These are phyloP conservation scores for Linum tenue DNA, from an alignment of 345 rosid species.

Conservation along the genomic window DNA sequence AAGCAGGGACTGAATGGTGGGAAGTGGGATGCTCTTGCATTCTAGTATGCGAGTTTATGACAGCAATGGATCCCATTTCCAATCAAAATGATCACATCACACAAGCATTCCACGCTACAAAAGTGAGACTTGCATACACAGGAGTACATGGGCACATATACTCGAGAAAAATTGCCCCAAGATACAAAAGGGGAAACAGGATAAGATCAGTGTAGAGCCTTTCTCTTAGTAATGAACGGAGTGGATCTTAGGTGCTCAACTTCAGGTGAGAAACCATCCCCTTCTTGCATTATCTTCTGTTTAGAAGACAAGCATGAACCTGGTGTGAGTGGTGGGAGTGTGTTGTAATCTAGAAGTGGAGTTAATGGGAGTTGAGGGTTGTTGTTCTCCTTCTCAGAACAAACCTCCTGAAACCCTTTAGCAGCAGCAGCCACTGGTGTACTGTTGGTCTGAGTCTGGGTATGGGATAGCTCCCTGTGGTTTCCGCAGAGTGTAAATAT, in stretches of 20 bases:
- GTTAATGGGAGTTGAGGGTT: constrained; percentile 25
- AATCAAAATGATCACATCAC: too few species aligned
- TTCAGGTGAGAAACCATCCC: constrained; percentile 36
- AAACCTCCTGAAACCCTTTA: constrained; percentile 10
- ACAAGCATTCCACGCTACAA: constrained; percentile 1
- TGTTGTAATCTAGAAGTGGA: constrained; percentile 51
- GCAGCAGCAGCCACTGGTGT: not conserved
- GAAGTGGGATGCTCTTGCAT: too few species aligned
- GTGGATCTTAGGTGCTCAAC: constrained; percentile 44
- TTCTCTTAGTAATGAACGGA: constrained; percentile 44
- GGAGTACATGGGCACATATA: constrained; percentile 13
- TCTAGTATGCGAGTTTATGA: too few species aligned
- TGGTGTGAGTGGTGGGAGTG: constrained; percentile 25
- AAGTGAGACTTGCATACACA: not conserved
- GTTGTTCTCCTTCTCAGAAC: constrained; percentile 42
- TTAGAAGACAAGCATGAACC: constrained; percentile 18
- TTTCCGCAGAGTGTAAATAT: constrained; percentile 94
- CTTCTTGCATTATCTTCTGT: constrained; percentile 9
- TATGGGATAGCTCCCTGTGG: constrained; percentile 76
- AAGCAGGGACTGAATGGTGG: not conserved
- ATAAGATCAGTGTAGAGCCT: constrained; percentile 15
- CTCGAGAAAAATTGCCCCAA: constrained; percentile 1
- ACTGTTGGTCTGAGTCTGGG: constrained; percentile 33
- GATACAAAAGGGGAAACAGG: not conserved
- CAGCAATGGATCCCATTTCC: too few species aligned